These are phyloP conservation scores for Eucalyptus lansdowneana DNA, from an alignment of 345 rosid genomes.

Conservation along the genomic window DNA sequence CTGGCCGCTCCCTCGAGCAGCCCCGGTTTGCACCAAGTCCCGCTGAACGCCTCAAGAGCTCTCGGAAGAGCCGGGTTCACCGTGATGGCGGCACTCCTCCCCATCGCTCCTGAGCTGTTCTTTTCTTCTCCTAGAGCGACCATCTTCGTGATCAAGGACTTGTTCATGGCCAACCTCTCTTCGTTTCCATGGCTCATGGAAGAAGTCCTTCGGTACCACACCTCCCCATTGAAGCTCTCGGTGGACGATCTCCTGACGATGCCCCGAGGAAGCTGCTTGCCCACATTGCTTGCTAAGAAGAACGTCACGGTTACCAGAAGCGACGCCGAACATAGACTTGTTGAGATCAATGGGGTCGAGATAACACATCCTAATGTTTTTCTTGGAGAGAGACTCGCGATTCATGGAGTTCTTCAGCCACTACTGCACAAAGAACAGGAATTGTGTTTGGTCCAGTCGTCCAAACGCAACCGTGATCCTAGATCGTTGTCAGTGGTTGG, in stretches of 20 bases:
- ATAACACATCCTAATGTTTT: constrained; percentile 60
- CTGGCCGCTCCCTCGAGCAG: neutral
- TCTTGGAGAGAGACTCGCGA: constrained; percentile 44
- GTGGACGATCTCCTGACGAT: constrained; percentile 32
- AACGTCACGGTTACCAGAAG: constrained; percentile 34
- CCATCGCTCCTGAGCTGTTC: constrained; percentile 47
- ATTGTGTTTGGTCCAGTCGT: constrained; percentile 15
- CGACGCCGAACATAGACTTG: constrained; percentile 9
- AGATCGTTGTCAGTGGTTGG: neutral
- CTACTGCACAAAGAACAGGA: neutral
- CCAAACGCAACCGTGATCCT: constrained; percentile 12
- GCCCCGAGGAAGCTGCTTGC: constrained; percentile 40
- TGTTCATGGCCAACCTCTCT: constrained; percentile 35
- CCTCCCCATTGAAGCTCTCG: constrained; percentile 36
- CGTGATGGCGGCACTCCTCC: constrained; percentile 47
- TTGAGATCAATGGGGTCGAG: constrained; percentile 41
- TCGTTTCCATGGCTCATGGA: constrained; percentile 39
- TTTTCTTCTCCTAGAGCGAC: constrained; percentile 44
- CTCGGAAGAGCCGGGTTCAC: constrained; percentile 52
- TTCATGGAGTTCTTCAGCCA: constrained; percentile 64
- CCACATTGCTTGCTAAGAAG: constrained; percentile 38
- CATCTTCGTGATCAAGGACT: constrained; percentile 63
- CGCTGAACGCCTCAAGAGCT: constrained; percentile 38
- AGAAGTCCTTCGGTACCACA: constrained; percentile 64
- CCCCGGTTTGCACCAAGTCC: constrained; percentile 12